A percentile compares a stretch with the other conserved stretches of the same genome.
phyloP scores from a whole-genome alignment of 306 rosid species.

The Gastrolobium bilobum region DNA sequence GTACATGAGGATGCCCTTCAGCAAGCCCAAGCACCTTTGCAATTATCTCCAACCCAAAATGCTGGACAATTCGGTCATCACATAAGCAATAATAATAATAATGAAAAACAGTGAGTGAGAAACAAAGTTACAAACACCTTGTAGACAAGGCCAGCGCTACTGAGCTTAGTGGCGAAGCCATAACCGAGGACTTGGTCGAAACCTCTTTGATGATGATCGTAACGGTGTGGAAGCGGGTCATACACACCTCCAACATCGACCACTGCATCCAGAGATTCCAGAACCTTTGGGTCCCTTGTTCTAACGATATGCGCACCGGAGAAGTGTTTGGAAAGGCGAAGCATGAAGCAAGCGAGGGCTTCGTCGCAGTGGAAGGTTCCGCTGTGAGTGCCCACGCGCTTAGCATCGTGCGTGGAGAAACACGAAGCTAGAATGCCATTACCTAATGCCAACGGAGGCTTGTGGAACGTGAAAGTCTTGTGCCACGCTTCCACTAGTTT shows the following conservation, averaged over 20 bases:
- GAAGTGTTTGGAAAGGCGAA: slow-evolving; percentile 60
- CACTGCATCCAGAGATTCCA: slow-evolving; percentile 58
- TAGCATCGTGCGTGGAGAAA: slow-evolving; percentile 46
- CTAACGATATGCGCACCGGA: slow-evolving; percentile 57
- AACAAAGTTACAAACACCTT: slow-evolving; percentile 51
- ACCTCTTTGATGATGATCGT: slow-evolving; percentile 62
- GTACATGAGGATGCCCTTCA: slow-evolving; percentile 56
- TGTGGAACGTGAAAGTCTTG: not conserved
- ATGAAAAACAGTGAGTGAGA: slow-evolving; percentile 6
- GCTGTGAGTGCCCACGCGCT: slow-evolving; percentile 65
- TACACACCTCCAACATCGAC: slow-evolving; percentile 69
- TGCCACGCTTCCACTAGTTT: slow-evolving; percentile 16
- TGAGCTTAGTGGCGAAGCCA: slow-evolving; percentile 62
- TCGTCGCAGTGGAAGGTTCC: slow-evolving; percentile 76
- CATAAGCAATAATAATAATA: not conserved
- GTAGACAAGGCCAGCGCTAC: slow-evolving; percentile 75
- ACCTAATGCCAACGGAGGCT: not conserved
- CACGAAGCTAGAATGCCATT: slow-evolving; percentile 33
- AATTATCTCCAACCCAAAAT: slow-evolving; percentile 64
- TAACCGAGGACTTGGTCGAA: slow-evolving; percentile 57
- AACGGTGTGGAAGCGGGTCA: slow-evolving; percentile 61
- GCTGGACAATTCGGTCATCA: slow-evolving; percentile 43
- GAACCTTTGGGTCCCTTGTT: slow-evolving; percentile 58
- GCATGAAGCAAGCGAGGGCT: slow-evolving; percentile 72
- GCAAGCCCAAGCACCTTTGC: slow-evolving; percentile 60